Evolutionary conservation across 1,284 basidiomycete species (phyloP), one percentile per base, ranked within the genome.

Genomic region (Ustilago shanxiensis): DNA sequence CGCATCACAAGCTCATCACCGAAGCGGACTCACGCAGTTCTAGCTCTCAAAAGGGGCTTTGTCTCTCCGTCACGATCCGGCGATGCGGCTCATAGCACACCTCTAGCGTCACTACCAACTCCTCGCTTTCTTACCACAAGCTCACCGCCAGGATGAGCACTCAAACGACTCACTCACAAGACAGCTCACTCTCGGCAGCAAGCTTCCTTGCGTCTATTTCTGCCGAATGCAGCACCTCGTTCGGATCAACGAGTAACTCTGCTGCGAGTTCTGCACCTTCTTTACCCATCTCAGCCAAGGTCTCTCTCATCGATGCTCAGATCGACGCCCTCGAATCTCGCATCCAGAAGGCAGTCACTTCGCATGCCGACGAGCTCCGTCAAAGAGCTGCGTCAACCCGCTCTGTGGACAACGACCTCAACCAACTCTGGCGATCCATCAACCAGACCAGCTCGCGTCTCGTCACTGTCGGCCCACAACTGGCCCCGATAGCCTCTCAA

Each of bases 291-390:
- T 79, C 77, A 1, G 72, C 77, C 61, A 79, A 73, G 33, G 68
- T 76, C 8, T 49, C 72, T 24, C 66, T 79, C 37, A 70, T 79
- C 44, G 73, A 79, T 45, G 73, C 77, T n/a, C 65, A 79, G 61
- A 79, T 76, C 50, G 77, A 76, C 18, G 52, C 63, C 8, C 63
- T 75, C 29, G 63, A 72, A 29, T 9, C 28, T 16, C 60, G 60
- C 31, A 72, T 76, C 35, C 60, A 67, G 52, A 41, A 62, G 13
- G 55, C 66, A 9, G 44, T 79, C 13, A 29, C 52, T 1, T n/a
- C 66, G 28, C 66, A 79, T 49, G 58, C 68, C 16, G 63, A 51
- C 13, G 49, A 70, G 49, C 70, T 79, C 49, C 71, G 64, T 9
- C 37, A 61, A 45, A 49, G 70, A 20, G 72, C 68, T 5, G 60